These are phyloP conservation scores for Vitis amurensis DNA, from an alignment of 164 flowering plant species.

Conservation along the genomic window DNA sequence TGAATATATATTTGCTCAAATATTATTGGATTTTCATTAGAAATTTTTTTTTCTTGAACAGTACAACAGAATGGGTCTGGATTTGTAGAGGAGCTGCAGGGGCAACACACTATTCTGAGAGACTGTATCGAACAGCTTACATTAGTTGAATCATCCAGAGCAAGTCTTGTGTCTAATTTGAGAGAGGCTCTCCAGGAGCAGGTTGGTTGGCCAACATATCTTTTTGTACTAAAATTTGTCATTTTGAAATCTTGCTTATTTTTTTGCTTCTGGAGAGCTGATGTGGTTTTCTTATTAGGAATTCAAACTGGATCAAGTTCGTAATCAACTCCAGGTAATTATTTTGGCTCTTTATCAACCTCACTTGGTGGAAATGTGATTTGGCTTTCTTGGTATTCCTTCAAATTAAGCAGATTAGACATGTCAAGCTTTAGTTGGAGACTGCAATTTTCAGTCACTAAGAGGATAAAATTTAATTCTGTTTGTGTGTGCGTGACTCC, in stretches of 20 bases:
- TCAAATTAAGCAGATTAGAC: background rate
- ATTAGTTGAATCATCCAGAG: conserved; percentile 63
- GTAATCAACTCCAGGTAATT: conserved; percentile 65
- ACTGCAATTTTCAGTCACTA: background rate
- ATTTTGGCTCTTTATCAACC: background rate
- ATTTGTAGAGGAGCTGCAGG: conserved; percentile 63
- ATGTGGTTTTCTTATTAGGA: conserved; percentile 48
- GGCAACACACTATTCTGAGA: conserved; percentile 58
- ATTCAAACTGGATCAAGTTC: conserved; percentile 64
- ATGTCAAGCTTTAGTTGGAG: background rate
- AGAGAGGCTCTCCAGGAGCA: conserved; percentile 87
- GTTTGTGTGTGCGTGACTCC: too few species aligned
- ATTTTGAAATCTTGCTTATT: background rate
- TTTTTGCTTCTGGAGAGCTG: conserved; percentile 2
- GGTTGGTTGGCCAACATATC: conserved; percentile 41
- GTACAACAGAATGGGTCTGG: conserved; percentile 51
- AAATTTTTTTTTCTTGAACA: conserved; percentile 25
- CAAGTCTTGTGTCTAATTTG: conserved; percentile 63
- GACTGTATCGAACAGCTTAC: conserved; percentile 73
- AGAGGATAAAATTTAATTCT: too few species aligned
- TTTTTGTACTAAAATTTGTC: background rate
- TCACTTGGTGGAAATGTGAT: background rate
- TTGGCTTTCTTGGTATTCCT: background rate
- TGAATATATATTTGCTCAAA: background rate
- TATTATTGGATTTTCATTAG: background rate